Base-by-base conservation (phyloP, 2,329 filamentous ascomycete species). In the Lachnellula hyalina region DNA sequence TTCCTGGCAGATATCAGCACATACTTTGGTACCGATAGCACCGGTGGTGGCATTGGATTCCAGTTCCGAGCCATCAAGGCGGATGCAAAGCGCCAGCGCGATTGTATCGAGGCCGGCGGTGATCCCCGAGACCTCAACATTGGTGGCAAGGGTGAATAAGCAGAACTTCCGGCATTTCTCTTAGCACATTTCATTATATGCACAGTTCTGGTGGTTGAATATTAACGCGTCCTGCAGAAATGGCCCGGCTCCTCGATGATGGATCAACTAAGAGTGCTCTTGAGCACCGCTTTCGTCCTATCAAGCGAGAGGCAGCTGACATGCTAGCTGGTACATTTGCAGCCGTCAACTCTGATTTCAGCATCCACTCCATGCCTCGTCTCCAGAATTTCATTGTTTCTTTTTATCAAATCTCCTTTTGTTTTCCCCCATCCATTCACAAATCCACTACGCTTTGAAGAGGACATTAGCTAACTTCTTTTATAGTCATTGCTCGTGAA, bases 41-140 rank as follows among this genome's bases (percentile, higher is more conserved):
- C 81, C 0, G 65, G 73, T 0, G 75, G 75, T 19, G 82, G 82
- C 8, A 76, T 85, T n/a, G 75, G 78, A 60, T 85, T 81, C 65
- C 81, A 84, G 63, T 83, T 85, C 63, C 76, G 82, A 1, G 57
- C 66, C 23, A 77, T 84, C 69, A 83, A 81, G 68, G 73, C 72
- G 36, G 73, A 81, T 32, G 81, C 77, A 32, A 75, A 78, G 40
- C 69, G 68, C 2, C 74, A 84, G 45, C 71, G 73, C 42, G 63
- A 71, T 2, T 75, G 75, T 2, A 72, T 75, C n/a, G 68, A 71
- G 21, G 66, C 69, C 1, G 77, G 76, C 25, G 69, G 74, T 44
- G 74, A 80, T 61, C 77, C 81, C n/a, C 52, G 60, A 32, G 47
- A 47, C 17, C 47, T 67, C 6, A 45, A 32, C 9, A 60, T 67